Base-by-base conservation (phyloP, 441 rosid species). In the Aquilaria agallochum region DNA sequence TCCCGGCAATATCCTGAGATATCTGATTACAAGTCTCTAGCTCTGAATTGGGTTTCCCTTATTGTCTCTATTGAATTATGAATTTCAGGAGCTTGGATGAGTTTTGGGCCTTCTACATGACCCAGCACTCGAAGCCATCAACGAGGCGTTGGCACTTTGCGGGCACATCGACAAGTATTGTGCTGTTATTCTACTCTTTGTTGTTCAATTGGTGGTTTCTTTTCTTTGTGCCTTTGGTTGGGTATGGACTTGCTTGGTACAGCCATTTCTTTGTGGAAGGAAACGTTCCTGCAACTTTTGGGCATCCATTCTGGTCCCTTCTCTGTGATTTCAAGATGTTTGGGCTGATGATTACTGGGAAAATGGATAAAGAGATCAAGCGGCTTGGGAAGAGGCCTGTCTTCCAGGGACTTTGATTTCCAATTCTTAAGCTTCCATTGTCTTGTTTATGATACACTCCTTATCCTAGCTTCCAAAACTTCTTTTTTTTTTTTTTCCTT, bases 261-360 rank as follows among this genome's bases (percentile, higher is more conserved):
- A 88, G 97, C 76, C 99, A 95, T 76, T 90, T 91, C 84, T 92
- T 89, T 76, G 92, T 95, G 50, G 97, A 92, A 80, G 73, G 95
- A 66, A 95, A 95, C 70, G 73, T 82, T 66, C 97, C 95, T 12
- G 86, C 91, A 11, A 77, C 84, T 63, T 89, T 85, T 70, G 97
- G 92, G 53, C 99, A 91, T 73, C 97, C 97, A 31, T 40, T 94
- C 62, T 91, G 99, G 99, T 91, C 99, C 15, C 69, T 91, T 54
- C 63, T 82, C 1, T 94, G 99, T 76, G 97, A 91, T 79, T 83
- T 60, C 68, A 89, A 85, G 87, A 94, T 94, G 99, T 94, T 94
- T 75, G 89, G 89, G 2, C 69, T 94, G 76, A 94, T 91, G 97
- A 83, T 91, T 31, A 87, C 94, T 5, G 97, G 99, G 60, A 78